Percentiles rank a stretch among this genome's conserved stretches.
Conservation (phyloP, 305 asterid species). For the Withania somnifera region DNA sequence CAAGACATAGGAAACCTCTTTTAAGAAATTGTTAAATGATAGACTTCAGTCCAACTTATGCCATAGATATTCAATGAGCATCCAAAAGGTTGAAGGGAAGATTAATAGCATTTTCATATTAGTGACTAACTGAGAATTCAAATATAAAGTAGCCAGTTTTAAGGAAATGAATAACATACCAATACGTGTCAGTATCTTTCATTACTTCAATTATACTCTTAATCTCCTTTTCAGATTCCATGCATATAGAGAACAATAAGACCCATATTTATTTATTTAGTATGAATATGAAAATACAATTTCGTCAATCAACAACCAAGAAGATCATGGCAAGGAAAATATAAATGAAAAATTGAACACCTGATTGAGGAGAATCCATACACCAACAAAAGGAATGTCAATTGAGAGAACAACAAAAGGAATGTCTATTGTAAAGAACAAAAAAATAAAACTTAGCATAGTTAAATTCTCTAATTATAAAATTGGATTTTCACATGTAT, state of each 20-base stretch:
- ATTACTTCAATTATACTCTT: slow-evolving; percentile 41
- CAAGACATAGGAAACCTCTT: no score
- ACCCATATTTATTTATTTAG: not conserved
- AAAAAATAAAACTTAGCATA: no score
- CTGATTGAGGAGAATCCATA: not conserved
- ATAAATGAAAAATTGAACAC: not conserved
- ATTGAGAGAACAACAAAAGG: no score
- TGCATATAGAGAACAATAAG: slow-evolving; percentile 2
- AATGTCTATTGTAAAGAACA: no score
- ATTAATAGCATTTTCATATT: not conserved
- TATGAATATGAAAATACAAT: not conserved
- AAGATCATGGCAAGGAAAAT: no score
- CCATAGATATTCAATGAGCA: no score
- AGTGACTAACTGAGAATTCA: not conserved
- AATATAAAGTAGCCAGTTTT: not conserved
- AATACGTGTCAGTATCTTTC: slow-evolving; percentile 64
- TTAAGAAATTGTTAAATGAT: no score
- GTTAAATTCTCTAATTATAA: not conserved
- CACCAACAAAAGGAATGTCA: not conserved
- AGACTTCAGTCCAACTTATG: no score
- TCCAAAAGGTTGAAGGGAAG: no score
- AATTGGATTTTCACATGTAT: not conserved
- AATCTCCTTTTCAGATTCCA: slow-evolving; percentile 24
- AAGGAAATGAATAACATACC: slow-evolving; percentile 26
- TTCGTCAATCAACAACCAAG: not conserved